A percentile compares a stretch with the other conserved stretches of the same genome.
Evolutionary conservation across 2,329 filamentous ascomycete species (phyloP).

Genomic region (Akanthomyces lecanii): DNA sequence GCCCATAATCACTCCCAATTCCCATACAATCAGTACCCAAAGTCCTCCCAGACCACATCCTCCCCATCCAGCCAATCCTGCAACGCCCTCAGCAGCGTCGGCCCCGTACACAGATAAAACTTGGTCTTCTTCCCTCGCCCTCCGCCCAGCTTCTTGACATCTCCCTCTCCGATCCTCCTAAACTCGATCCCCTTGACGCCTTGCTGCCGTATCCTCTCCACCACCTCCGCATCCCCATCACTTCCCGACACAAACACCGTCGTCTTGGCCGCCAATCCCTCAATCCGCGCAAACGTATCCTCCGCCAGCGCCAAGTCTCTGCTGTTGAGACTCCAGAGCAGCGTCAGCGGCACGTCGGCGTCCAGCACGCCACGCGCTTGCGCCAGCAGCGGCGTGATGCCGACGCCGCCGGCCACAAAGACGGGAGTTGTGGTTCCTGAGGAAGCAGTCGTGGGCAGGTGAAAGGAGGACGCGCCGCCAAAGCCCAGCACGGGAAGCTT

Average conservation of each 20-base stretch:
- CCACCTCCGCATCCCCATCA: slow-evolving; percentile 29
- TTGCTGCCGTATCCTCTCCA: slow-evolving; percentile 31
- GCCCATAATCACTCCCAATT: background rate
- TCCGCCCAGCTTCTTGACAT: slow-evolving; percentile 38
- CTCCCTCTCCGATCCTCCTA: slow-evolving; percentile 37
- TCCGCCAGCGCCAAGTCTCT: slow-evolving; percentile 60
- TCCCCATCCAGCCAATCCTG: slow-evolving; percentile 52
- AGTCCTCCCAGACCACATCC: slow-evolving; percentile 55
- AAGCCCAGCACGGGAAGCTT: slow-evolving; percentile 69
- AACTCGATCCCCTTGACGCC: slow-evolving; percentile 30
- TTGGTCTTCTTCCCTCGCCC: slow-evolving; percentile 35
- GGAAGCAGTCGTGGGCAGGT: slow-evolving; percentile 25
- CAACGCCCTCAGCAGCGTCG: slow-evolving; percentile 37
- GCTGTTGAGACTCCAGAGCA: slow-evolving; percentile 65
- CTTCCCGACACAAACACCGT: slow-evolving; percentile 62
- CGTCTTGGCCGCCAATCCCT: slow-evolving; percentile 47
- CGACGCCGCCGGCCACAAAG: slow-evolving; percentile 76
- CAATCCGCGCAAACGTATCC: slow-evolving; percentile 52
- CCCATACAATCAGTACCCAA: slow-evolving; percentile 47
- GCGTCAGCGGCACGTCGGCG: slow-evolving; percentile 36
- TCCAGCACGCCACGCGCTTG: slow-evolving; percentile 52
- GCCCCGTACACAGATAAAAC: slow-evolving; percentile 49
- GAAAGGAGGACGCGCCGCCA: slow-evolving; percentile 55
- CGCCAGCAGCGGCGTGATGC: slow-evolving; percentile 76
- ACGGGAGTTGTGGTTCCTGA: slow-evolving; percentile 26